Evolutionary conservation across 257 asterid genomes (phyloP), one percentile per base, ranked within the genome.

Genomic region (Nicotiana noctiflora): DNA sequence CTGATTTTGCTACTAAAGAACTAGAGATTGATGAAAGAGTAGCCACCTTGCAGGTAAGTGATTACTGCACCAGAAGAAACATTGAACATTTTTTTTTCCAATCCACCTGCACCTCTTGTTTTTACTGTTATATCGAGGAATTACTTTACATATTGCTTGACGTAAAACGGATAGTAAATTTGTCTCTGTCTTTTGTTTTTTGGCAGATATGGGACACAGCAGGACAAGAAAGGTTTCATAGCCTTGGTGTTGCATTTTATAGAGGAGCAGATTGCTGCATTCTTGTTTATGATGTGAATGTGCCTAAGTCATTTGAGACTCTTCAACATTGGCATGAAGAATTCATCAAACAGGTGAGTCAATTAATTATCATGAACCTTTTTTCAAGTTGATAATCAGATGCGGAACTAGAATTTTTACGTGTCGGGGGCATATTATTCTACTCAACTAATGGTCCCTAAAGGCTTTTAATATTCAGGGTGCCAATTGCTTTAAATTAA

Each of bases 251-350:
- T 32, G 95, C 97, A 23, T 94, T 94, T 80, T 94, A 94, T 52
- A 85, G 98, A 88, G 98, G 98, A 5, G 98, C 98, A 19, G 98
- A 94, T 87, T 94, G 98, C 61, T 94, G 98, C 84, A 90, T 90
- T 79, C 94, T 94, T 23, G 94, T 91, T 31, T 93, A 88, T 49
- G 98, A 92, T 82, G 96, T 92, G 19, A 93, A 92, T 83, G 85
- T 88, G 0, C 87, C 85, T 19, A 94, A 94, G 83, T 89, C 98
- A 23, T 94, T 94, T 78, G 97, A 91, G 85, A 93, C 91, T 11
- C 97, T 94, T 85, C 95, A 90, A 65, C 87, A 83, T 60, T 94
- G 98, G 98, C 93, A 90, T 56, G 80, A 86, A 56, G 93, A 93
- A 23, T 93, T 94, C 75, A 94, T 94, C 88, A 92, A 90, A 81